phyloP scores from a whole-genome alignment of 1,139 yeast species.

The Geotrichum aggregatum region DNA sequence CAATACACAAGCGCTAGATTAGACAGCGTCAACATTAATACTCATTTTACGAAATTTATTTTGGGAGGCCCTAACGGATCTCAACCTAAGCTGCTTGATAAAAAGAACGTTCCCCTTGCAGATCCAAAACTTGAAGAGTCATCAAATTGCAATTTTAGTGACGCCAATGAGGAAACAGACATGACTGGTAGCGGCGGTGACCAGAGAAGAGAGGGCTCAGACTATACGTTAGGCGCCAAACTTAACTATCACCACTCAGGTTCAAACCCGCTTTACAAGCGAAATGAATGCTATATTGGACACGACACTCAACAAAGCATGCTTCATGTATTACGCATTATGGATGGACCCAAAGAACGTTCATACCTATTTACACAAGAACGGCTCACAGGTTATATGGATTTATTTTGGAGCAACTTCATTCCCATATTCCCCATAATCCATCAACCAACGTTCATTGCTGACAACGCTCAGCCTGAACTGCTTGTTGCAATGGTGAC shows the following conservation, averaged over 20 bases:
- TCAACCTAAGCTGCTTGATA: too few species aligned
- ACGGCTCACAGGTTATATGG: conserved; percentile 28
- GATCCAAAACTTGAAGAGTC: too few species aligned
- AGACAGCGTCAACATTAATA: too few species aligned
- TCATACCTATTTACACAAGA: conserved; percentile 24
- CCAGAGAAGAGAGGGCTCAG: too few species aligned
- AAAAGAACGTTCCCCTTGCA: too few species aligned
- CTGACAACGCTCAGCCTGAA: conserved; percentile 31
- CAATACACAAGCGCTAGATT: too few species aligned
- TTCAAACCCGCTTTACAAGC: not conserved
- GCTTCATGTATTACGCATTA: conserved; percentile 23
- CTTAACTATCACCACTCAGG: not conserved
- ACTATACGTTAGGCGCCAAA: too few species aligned
- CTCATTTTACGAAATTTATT: too few species aligned
- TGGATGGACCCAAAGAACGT: conserved; percentile 23
- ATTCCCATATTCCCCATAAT: conserved; percentile 39
- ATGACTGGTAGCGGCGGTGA: too few species aligned
- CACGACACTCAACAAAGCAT: conserved; percentile 17
- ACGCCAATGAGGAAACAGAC: too few species aligned
- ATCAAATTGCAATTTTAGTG: not conserved
- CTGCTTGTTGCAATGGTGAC: conserved; percentile 36
- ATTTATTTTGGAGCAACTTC: conserved; percentile 37
- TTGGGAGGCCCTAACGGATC: too few species aligned
- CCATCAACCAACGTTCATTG: conserved; percentile 38
- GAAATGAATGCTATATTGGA: conserved; percentile 1